phyloP scores from a whole-genome alignment of 1,284 basidiomycete species.

The Ustilago bromivora region DNA sequence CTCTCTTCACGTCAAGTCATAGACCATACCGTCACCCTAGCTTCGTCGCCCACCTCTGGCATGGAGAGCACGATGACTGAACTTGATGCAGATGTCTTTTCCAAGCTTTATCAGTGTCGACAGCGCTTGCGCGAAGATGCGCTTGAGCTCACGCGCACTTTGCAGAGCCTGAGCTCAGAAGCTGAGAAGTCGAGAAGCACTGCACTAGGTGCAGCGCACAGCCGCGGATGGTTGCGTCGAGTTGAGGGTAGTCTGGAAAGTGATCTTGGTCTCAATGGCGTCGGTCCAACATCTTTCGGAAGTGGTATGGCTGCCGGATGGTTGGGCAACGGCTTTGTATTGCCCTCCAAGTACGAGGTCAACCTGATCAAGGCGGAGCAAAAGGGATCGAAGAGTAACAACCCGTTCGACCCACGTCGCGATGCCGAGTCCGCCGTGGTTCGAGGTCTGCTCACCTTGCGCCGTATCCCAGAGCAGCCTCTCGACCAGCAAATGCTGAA shows the following conservation, averaged over 20 bases:
- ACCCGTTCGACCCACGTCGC: constrained; percentile 54
- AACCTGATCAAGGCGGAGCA: constrained; percentile 47
- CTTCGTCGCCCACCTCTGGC: constrained; percentile 44
- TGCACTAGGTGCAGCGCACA: constrained; percentile 31
- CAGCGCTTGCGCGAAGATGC: constrained; percentile 62
- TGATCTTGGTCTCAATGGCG: constrained; percentile 54
- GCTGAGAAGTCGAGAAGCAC: constrained; percentile 45
- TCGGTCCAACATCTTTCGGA: constrained; percentile 54
- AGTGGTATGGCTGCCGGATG: constrained; percentile 68
- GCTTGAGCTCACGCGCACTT: constrained; percentile 47
- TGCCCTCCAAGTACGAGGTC: constrained; percentile 60
- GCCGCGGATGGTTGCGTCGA: constrained; percentile 48
- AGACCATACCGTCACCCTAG: constrained; percentile 54
- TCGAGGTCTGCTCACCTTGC: constrained; percentile 46
- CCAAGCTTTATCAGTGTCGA: constrained; percentile 58
- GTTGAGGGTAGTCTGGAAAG: constrained; percentile 46
- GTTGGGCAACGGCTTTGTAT: constrained; percentile 69
- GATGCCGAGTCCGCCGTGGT: constrained; percentile 51
- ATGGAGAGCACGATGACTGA: constrained; percentile 52
- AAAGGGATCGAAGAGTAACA: constrained; percentile 34
- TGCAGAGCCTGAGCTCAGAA: constrained; percentile 46
- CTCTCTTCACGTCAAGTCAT: constrained; percentile 71
- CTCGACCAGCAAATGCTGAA: constrained; percentile 29
- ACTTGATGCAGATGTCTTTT: constrained; percentile 49
- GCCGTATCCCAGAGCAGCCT: constrained; percentile 47